phyloP scores from a whole-genome alignment of 1,284 basidiomycete species.

The Pascua sp. region DNA sequence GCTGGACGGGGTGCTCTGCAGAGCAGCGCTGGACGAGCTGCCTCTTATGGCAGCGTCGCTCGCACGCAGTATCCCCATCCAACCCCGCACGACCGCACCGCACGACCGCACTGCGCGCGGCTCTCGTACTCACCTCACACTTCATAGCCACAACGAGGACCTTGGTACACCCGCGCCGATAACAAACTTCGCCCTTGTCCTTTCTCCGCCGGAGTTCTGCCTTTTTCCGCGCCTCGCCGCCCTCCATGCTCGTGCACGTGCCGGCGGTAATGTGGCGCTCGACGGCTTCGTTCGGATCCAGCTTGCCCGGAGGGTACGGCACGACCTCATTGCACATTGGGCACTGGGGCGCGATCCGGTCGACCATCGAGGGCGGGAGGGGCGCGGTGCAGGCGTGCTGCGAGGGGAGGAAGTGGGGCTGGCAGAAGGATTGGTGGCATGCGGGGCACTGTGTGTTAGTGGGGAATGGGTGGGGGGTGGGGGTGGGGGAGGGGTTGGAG shows the following conservation, averaged over 20 bases:
- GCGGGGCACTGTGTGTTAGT: conserved; percentile 41
- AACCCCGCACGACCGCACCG: too few species aligned
- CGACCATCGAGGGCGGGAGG: conserved; percentile 42
- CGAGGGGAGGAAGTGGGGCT: conserved; percentile 46
- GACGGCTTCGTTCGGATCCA: conserved; percentile 44
- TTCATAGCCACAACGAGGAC: conserved; percentile 44
- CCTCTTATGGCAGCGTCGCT: too few species aligned
- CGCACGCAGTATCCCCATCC: too few species aligned
- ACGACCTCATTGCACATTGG: conserved; percentile 46
- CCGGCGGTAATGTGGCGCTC: conserved; percentile 44
- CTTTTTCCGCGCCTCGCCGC: conserved; percentile 40
- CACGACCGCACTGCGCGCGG: too few species aligned
- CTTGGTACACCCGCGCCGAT: conserved; percentile 42
- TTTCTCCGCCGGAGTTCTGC: conserved; percentile 37
- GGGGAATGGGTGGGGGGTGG: not conserved
- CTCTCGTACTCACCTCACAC: conserved; percentile 29
- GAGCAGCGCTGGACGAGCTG: too few species aligned
- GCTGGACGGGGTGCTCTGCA: too few species aligned
- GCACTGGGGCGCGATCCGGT: conserved; percentile 47
- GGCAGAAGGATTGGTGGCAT: conserved; percentile 46
- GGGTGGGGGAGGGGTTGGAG: not conserved
- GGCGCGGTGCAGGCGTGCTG: conserved; percentile 43
- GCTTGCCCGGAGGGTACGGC: conserved; percentile 22
- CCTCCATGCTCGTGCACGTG: conserved; percentile 38
- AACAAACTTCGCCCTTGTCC: conserved; percentile 46